Percentiles rank a stretch among this genome's conserved stretches.
These are phyloP conservation scores for Heterobasidion parviporum DNA, from an alignment of 1,284 basidiomycete species.

Conservation along the genomic window DNA sequence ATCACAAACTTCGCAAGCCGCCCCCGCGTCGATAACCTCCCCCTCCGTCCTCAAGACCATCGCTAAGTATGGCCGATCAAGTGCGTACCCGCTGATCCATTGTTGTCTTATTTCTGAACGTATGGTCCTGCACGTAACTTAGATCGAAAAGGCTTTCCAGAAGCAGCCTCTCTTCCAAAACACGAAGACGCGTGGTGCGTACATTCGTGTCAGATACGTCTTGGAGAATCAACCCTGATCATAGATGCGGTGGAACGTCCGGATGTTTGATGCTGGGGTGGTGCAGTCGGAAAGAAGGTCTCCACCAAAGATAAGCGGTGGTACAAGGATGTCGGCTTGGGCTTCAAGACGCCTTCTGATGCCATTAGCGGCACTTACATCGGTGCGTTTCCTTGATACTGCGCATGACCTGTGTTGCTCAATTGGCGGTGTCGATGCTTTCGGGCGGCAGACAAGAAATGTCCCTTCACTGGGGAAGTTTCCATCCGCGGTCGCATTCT, in stretches of 20 bases:
- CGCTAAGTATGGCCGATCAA: slow-evolving; percentile 54
- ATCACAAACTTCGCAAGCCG: background rate
- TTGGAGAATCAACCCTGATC: background rate
- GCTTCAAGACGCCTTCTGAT: slow-evolving; percentile 95
- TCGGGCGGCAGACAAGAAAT: slow-evolving; percentile 88
- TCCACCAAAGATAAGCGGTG: slow-evolving; percentile 94
- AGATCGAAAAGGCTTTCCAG: slow-evolving; percentile 94
- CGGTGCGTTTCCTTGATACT: slow-evolving; percentile 43
- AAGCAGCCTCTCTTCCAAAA: slow-evolving; percentile 99
- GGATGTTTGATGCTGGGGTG: slow-evolving; percentile 9
- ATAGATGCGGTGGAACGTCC: background rate
- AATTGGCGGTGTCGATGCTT: background rate
- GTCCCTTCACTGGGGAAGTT: slow-evolving; percentile 92
- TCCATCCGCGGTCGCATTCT: slow-evolving; percentile 99
- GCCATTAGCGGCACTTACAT: slow-evolving; percentile 98
- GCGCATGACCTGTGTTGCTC: background rate
- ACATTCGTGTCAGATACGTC: slow-evolving; percentile 6
- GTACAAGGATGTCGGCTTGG: slow-evolving; percentile 98
- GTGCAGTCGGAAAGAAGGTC: slow-evolving; percentile 77
- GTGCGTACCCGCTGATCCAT: slow-evolving; percentile 25
- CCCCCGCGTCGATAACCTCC: background rate
- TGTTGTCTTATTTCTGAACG: background rate
- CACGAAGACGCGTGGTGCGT: slow-evolving; percentile 87
- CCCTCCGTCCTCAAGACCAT: slow-evolving; percentile 21
- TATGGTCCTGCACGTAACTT: slow-evolving; percentile 4